phyloP scores from a whole-genome alignment of 2,329 filamentous ascomycete species.

The Ramularia endophylla region DNA sequence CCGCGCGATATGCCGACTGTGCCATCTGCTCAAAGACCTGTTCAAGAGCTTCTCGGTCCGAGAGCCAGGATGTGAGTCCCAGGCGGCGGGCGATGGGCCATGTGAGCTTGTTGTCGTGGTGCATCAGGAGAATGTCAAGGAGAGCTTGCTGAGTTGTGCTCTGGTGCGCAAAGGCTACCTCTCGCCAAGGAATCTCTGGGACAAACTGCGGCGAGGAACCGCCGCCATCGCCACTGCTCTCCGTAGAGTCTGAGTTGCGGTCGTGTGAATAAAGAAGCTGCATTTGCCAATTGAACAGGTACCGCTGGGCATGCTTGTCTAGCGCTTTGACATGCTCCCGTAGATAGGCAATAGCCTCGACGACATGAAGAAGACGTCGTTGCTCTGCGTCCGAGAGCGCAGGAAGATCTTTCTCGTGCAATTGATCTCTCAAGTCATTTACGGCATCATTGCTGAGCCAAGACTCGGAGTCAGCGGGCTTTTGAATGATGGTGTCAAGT shows the following conservation, averaged over 20 bases:
- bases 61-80: slow-evolving; percentile 93
- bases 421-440: slow-evolving; percentile 24
- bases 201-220: slow-evolving; percentile 10
- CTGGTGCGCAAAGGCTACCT: slow-evolving; percentile 74
- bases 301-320: slow-evolving; percentile 25
- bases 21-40: slow-evolving; percentile 85
- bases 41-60: slow-evolving; percentile 69
- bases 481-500: slow-evolving; percentile 4
- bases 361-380: slow-evolving; percentile 18
- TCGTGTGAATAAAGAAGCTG: slow-evolving; percentile 15
- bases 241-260: no score
- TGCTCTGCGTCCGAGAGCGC: slow-evolving; percentile 22
- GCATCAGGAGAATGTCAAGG: slow-evolving; percentile 60
- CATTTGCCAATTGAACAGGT: slow-evolving; percentile 29
- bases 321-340: slow-evolving; percentile 22
- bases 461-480: slow-evolving; percentile 31
- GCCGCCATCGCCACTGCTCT: no score
- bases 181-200: slow-evolving; percentile 56
- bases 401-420: slow-evolving; percentile 47
- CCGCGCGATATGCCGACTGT: slow-evolving; percentile 85
- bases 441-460: slow-evolving; percentile 17
- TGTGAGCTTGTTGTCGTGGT: slow-evolving; percentile 70
- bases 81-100: slow-evolving; percentile 84
- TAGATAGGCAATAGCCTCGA: slow-evolving; percentile 23
- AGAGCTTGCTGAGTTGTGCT: slow-evolving; percentile 77